Evolutionary conservation across 2,329 filamentous ascomycete species (phyloP), one percentile per base, ranked within the genome.

Genomic region (Pseudogymnoascus sp.): DNA sequence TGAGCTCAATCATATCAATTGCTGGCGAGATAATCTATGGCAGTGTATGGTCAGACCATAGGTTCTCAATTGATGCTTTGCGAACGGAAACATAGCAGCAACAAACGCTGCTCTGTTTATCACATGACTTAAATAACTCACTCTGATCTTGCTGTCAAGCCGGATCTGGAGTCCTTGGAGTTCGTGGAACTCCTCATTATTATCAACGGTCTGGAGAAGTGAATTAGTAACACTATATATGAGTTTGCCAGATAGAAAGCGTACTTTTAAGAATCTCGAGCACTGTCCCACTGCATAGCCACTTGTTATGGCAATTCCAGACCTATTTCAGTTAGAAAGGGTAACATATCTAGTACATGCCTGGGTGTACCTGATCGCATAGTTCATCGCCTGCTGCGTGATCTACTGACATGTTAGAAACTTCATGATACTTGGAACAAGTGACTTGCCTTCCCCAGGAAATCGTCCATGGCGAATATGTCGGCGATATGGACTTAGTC

Each of bases 1-100:
- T 94, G 68, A 97, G 82, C 72, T 96, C 90, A 68, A 96, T 91
- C 78, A 96, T 86, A 71, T 96, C 91, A 69, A 96, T 93, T 8
- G 91, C 89, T 0, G 92, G 92, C 9, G 91, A 91, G 50, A 97
- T 86, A 66, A 96, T 90, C 85, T 90, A 64, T 33, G 20, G 18
- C 62, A 53, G 35, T 58, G 15, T 6, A 18, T 25, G 38, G 33
- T 39, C 25, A 38, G 7, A 57, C 64, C 25, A 14, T 33, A 12
- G 7, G 22, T 20, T 62, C 47, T 39, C 12, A n/a, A n/a, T 11
- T 18, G 39, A 28, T n/a, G 25, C 11, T 35, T 18, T 53, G 25
- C n/a, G 4, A 53, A 33, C 47, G 12, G 8, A 33, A 53, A 53
- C 8, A 18, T 53, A 53, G 38, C 38, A 14, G 38, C 18, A 22